Evolutionary conservation across 257 asterid species (phyloP).

Genomic region (Prunella vulgaris): DNA sequence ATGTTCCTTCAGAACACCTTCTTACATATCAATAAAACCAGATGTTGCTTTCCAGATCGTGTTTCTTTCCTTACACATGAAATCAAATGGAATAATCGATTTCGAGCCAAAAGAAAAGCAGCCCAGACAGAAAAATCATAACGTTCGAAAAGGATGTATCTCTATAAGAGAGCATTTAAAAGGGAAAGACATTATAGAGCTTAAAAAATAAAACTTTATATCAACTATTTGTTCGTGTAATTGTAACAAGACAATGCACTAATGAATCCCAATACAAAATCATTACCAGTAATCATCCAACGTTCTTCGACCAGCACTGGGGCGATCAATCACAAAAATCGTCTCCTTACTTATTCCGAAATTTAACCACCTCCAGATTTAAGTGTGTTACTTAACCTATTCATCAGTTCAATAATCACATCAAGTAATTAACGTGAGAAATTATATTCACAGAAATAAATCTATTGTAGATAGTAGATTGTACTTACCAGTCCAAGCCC

Average conservation of each 20-base stretch:
- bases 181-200: background rate
- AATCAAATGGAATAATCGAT: background rate
- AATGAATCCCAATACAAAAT: slow-evolving; percentile 23
- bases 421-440: background rate
- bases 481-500: slow-evolving; percentile 85
- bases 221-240: slow-evolving; percentile 26
- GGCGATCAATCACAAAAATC: slow-evolving; percentile 13
- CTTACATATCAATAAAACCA: background rate
- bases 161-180: background rate
- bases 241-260: slow-evolving; percentile 25
- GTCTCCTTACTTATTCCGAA: slow-evolving; percentile 13
- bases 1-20: background rate
- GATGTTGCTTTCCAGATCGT: background rate
- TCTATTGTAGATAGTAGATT: background rate
- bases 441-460: background rate
- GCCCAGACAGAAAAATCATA: background rate
- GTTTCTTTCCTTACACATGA: background rate
- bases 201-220: slow-evolving; percentile 20
- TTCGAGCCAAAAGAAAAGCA: background rate
- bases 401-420: background rate
- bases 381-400: slow-evolving; percentile 71
- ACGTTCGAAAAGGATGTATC: background rate
- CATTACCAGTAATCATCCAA: slow-evolving; percentile 20
- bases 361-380: slow-evolving; percentile 63
- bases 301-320: slow-evolving; percentile 14